Evolutionary conservation across 2,329 filamentous ascomycete species (phyloP).

Genomic region (Periconia macrospinosa): DNA sequence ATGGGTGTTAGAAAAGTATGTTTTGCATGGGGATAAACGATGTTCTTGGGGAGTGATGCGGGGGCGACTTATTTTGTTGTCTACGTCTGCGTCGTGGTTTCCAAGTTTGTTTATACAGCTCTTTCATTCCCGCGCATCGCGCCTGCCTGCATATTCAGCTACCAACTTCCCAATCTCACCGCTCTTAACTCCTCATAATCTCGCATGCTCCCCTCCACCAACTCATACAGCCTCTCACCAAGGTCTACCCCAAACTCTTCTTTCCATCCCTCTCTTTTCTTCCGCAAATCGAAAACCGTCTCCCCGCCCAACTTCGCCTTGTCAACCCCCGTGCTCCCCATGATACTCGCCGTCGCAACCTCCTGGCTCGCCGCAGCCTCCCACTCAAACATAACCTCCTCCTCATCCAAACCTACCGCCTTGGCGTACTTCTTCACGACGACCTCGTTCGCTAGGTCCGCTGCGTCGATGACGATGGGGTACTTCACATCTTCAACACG

Average conservation of each 20-base stretch:
- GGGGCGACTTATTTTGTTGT: no score
- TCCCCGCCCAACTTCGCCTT: conserved; percentile 9
- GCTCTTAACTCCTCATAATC: conserved; percentile 21
- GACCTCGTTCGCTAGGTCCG: conserved; percentile 10
- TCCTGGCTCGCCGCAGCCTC: conserved; percentile 9
- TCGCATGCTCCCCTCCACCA: conserved; percentile 12
- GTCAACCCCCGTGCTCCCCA: conserved; percentile 17
- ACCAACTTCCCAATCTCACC: conserved; percentile 8
- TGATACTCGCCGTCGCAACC: conserved; percentile 12
- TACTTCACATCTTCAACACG: conserved; percentile 2
- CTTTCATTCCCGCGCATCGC: no score
- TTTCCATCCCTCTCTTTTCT: conserved; percentile 14
- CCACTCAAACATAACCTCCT: conserved; percentile 14
- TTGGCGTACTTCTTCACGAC: conserved; percentile 19
- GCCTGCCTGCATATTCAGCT: background rate
- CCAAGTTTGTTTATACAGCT: no score
- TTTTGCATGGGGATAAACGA: no score
- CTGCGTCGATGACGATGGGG: conserved; percentile 22
- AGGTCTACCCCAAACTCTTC: conserved; percentile 21
- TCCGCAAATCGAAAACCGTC: conserved; percentile 5
- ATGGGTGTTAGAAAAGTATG: no score
- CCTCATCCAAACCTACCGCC: conserved; percentile 14
- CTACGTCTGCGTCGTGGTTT: no score
- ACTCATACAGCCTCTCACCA: conserved; percentile 8
- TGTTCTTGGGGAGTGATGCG: no score